phyloP scores from a whole-genome alignment of 805 yeast genomes.

The Wickerhamomyces hampshirensis region DNA sequence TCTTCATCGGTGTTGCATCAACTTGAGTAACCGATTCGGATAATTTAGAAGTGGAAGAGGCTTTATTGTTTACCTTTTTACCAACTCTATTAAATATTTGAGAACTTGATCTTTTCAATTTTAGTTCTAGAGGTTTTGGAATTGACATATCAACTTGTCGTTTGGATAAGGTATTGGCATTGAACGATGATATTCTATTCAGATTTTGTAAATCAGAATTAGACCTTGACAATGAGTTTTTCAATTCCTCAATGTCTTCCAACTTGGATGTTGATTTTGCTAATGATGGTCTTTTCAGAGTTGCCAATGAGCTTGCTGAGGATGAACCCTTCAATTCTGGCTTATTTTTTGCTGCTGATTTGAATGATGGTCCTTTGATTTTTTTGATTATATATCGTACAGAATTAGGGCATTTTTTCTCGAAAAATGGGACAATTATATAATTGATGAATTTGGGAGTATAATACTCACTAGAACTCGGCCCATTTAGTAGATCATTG shows the following conservation, averaged over 20 bases:
- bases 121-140: conserved; percentile 14
- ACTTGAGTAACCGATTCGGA: conserved; percentile 22
- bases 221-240: conserved; percentile 12
- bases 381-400: conserved; percentile 41
- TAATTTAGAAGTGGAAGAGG: conserved; percentile 6
- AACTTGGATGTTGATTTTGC: conserved; percentile 18
- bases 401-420: conserved; percentile 41
- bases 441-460: conserved; percentile 42
- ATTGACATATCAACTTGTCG: conserved; percentile 24
- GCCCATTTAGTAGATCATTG: conserved; percentile 40
- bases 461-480: conserved; percentile 4
- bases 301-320: not conserved
- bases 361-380: conserved; percentile 35
- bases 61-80: too few species aligned
- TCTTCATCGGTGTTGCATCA: conserved; percentile 25
- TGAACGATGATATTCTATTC: conserved; percentile 23
- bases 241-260: conserved; percentile 21
- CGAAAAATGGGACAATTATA: conserved; percentile 50
- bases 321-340: conserved; percentile 6
- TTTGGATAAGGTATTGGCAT: conserved; percentile 19
- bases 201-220: conserved; percentile 21
- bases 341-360: conserved; percentile 6
- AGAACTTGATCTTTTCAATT: conserved; percentile 13
- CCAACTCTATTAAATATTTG: conserved; percentile 25
- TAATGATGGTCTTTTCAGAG: conserved; percentile 12